A percentile compares a stretch with the other conserved stretches of the same genome.
Conservation (phyloP, 2,329 filamentous ascomycete genomes). For the Mycosphaerella arachidis region DNA sequence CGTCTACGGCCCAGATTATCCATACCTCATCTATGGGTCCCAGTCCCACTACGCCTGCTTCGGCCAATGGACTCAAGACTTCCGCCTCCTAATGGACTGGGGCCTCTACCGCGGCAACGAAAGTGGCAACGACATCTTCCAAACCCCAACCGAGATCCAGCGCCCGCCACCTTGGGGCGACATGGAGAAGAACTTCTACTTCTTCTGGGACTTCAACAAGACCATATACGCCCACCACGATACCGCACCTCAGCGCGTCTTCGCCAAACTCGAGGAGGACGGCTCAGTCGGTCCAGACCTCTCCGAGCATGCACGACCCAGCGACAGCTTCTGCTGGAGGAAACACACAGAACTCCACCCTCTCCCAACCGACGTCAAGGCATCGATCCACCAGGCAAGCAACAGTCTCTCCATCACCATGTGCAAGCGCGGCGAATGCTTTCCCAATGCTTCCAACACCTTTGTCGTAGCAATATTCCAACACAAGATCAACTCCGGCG, state of each 20-base stretch:
- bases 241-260: conserved; percentile 47
- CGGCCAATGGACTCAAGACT: conserved; percentile 54
- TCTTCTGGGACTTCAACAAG: conserved; percentile 50
- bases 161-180: conserved; percentile 43
- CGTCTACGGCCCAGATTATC: conserved; percentile 50
- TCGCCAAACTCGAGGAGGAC: conserved; percentile 44
- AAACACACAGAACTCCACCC: conserved; percentile 4
- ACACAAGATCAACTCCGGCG: conserved; percentile 48
- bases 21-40: conserved; percentile 53
- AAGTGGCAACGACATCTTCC: conserved; percentile 36
- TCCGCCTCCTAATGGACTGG: conserved; percentile 41
- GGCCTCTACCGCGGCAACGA: conserved; percentile 25
- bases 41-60: conserved; percentile 54
- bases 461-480: conserved; percentile 55
- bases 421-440: conserved; percentile 51
- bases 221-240: conserved; percentile 52
- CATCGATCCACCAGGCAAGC: conserved; percentile 56
- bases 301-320: conserved; percentile 32
- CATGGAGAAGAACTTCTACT: conserved; percentile 60
- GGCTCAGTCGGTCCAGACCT: conserved; percentile 49
- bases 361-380: background rate
- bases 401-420: conserved; percentile 56
- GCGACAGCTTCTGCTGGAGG: conserved; percentile 15
- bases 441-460: conserved; percentile 45
- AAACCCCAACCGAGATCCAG: conserved; percentile 47